A percentile compares a stretch with the other conserved stretches of the same genome.
phyloP scores from a whole-genome alignment of 1,139 yeast genomes.

The Pneumocystis sp. region DNA sequence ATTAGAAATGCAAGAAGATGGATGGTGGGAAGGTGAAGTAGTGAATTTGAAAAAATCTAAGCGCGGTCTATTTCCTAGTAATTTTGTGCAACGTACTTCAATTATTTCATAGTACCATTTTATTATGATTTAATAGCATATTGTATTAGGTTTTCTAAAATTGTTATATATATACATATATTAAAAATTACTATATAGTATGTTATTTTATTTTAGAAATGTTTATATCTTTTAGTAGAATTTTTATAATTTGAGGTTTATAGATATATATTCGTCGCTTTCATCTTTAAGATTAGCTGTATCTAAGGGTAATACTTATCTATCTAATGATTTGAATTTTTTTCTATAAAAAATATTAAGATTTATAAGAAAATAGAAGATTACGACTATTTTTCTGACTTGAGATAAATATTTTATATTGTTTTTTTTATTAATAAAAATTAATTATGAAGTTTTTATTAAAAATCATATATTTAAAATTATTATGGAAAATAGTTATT shows the following conservation, averaged over 20 bases:
- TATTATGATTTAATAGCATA: background rate
- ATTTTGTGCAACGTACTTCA: slow-evolving; percentile 25
- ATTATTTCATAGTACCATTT: background rate
- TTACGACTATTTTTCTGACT: background rate
- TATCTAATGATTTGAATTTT: background rate
- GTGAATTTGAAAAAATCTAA: slow-evolving; percentile 33
- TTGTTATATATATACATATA: background rate
- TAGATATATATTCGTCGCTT: background rate
- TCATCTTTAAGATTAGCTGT: background rate
- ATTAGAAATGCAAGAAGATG: slow-evolving; percentile 65
- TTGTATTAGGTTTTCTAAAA: background rate
- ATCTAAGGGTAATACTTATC: background rate
- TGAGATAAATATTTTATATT: background rate
- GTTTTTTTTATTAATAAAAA: background rate
- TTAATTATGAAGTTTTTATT: background rate
- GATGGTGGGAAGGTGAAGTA: slow-evolving; percentile 81
- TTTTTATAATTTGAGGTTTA: background rate
- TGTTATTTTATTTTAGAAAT: background rate
- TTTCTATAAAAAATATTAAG: background rate
- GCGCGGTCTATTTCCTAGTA: slow-evolving; percentile 72
- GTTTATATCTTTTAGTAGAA: background rate
- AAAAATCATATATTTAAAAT: background rate
- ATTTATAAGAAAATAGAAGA: background rate
- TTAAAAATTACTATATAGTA: background rate
- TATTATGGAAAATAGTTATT: background rate